Evolutionary conservation across 2,329 filamentous ascomycete genomes (phyloP), one percentile per base, ranked within the genome.

Genomic region (Fulvia fulva): DNA sequence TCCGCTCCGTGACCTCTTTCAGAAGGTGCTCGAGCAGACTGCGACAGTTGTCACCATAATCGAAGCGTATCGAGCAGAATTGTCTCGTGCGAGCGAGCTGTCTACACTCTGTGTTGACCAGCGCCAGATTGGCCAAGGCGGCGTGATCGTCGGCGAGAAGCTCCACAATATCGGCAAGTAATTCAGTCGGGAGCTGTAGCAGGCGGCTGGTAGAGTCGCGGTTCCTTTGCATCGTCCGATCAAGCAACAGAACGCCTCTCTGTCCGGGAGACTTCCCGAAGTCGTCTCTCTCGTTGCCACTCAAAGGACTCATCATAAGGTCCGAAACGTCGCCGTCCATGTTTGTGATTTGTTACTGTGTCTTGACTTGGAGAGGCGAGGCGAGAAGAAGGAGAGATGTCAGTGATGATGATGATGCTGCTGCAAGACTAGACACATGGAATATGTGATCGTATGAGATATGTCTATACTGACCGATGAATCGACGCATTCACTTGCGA

Each of bases 51-150:
- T 19, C 7, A 32, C 16, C 6, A 21, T 50, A 50, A 21, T 50
- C 26, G 25, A 50, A 50, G 26, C 2, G 25, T 16, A 50, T 19
- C 47, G 30, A 25, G 26, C 47, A 50, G 21, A 50, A 50, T n/a
- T 50, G 47, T 11, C 47, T 25, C 25, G 47, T 50, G n/a, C 47
- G 47, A 21, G 47, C 47, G n/a, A 50, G 47, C 47, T 50, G 47
- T 11, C 26, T 50, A 19, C 47, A 50, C n/a, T 50, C 47, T 25
- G 14, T 50, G 26, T 50, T 50, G 47, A 32, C 26, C 9, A 50
- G 25, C 9, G 47, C 47, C 23, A 50, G 25, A 50, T 21, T 50
- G 7, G 47, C 47, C 12, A 50, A n/a, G 7, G 47, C 12, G 5
- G 26, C 9, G 11, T 32, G 23, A 32, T 50, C 8, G 3, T 50